Evolutionary conservation across 2,329 filamentous ascomycete species (phyloP).

Genomic region (Colletotrichum paranaense): DNA sequence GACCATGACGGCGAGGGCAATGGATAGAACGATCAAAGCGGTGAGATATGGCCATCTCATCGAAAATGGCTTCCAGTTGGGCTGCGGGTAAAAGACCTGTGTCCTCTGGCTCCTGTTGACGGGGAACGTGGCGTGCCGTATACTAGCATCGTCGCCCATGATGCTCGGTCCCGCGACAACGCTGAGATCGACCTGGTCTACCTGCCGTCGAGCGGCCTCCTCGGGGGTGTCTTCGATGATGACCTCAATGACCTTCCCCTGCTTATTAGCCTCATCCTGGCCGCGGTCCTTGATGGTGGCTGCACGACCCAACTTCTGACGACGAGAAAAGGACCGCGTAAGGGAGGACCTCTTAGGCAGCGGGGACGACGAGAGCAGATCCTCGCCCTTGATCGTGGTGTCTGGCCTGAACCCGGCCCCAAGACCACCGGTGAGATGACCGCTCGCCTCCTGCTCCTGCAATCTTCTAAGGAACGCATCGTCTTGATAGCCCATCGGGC

Average conservation of each 20-base stretch:
- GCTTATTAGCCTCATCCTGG: constrained; percentile 69
- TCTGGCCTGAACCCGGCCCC: constrained; percentile 64
- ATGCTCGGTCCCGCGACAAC: constrained; percentile 57
- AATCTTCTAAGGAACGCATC: constrained; percentile 56
- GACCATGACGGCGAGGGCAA: constrained; percentile 61
- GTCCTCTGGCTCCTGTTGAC: constrained; percentile 50
- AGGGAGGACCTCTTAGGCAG: constrained; percentile 47
- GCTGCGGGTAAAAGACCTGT: constrained; percentile 69
- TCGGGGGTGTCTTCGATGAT: constrained; percentile 55
- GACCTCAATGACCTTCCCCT: constrained; percentile 70
- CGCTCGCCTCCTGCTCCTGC: constrained; percentile 65
- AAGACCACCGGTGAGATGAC: constrained; percentile 67
- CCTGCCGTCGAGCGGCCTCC: constrained; percentile 5
- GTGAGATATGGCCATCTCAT: constrained; percentile 73
- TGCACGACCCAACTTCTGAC: constrained; percentile 43
- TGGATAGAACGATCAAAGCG: constrained; percentile 64
- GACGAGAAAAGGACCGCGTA: constrained; percentile 55
- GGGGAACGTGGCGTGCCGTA: constrained; percentile 52
- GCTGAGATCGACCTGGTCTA: constrained; percentile 61
- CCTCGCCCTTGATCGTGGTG: constrained; percentile 58
- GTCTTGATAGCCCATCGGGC: constrained; percentile 56
- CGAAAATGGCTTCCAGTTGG: constrained; percentile 74
- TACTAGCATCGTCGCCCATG: constrained; percentile 40
- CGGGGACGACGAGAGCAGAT: constrained; percentile 56
- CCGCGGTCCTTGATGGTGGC: constrained; percentile 61